Percentiles rank a stretch among this genome's conserved stretches.
Evolutionary conservation across 2,329 filamentous ascomycete genomes (phyloP).

Genomic region (Colletotrichum higginsianum): DNA sequence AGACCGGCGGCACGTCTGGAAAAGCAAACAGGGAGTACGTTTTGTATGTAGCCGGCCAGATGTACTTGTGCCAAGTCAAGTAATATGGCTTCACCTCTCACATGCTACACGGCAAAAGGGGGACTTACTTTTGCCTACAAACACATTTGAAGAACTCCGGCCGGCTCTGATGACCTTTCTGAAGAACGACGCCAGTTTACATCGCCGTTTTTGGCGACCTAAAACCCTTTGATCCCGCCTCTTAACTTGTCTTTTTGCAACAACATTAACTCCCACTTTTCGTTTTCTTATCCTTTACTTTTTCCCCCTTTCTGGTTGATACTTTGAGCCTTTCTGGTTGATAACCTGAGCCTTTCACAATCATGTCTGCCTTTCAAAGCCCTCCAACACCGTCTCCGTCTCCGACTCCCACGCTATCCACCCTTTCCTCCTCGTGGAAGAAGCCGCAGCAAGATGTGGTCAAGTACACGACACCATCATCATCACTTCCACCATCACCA

Average conservation of each 20-base stretch:
- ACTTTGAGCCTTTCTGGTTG: too few relatives aligned
- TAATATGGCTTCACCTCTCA: too few relatives aligned
- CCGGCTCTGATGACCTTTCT: background rate
- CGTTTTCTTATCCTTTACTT: background rate
- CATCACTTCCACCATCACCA: background rate
- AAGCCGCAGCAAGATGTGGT: conserved; percentile 21
- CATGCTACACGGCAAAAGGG: too few relatives aligned
- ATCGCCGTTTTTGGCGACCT: background rate
- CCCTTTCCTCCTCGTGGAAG: background rate
- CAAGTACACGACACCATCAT: background rate
- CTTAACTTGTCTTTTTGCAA: background rate
- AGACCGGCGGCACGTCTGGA: too few relatives aligned
- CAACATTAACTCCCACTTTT: background rate
- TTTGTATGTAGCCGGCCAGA: too few relatives aligned
- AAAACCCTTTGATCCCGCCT: background rate
- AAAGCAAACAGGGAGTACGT: too few relatives aligned
- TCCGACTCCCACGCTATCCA: conserved; percentile 11
- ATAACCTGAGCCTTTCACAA: background rate
- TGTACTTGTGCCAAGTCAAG: too few relatives aligned
- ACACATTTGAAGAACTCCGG: too few relatives aligned
- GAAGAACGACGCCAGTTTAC: background rate
- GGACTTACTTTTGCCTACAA: too few relatives aligned
- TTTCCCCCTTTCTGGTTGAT: too few relatives aligned
- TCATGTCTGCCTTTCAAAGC: conserved; percentile 21
- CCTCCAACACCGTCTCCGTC: conserved; percentile 8